These are phyloP conservation scores for Crepidotus variabilis DNA, from an alignment of 768 basidiomycete species.

Conservation along the genomic window DNA sequence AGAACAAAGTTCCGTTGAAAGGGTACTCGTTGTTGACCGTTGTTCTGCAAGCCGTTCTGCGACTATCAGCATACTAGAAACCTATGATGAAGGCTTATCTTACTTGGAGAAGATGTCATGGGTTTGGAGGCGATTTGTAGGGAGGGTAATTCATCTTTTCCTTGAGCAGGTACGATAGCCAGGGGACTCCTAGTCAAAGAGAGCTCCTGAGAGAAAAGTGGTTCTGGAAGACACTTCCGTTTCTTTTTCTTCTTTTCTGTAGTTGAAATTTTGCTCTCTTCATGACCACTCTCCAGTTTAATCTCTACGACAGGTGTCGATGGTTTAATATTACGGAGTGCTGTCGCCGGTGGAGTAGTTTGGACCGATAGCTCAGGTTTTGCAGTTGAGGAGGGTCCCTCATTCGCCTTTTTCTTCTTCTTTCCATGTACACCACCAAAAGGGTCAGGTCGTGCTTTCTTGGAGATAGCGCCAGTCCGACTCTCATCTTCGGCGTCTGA, in stretches of 20 bases:
- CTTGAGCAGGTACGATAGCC: neutral
- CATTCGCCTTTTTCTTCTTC: conserved; percentile 36
- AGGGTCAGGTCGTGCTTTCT: conserved; percentile 56
- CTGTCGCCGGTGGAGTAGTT: neutral
- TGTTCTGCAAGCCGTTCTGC: neutral
- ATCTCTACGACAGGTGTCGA: too few species aligned
- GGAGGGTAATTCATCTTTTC: neutral
- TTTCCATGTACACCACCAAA: conserved; percentile 46
- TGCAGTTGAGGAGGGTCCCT: conserved; percentile 1
- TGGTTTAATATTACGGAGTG: too few species aligned
- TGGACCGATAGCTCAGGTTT: conserved; percentile 1
- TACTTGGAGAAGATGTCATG: too few species aligned
- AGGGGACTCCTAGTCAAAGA: neutral
- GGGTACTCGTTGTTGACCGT: neutral
- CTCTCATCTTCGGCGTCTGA: conserved; percentile 52
- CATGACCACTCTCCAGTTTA: too few species aligned
- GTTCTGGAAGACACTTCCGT: neutral
- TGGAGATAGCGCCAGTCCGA: conserved; percentile 53
- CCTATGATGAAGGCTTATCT: too few species aligned
- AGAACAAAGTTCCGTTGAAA: neutral
- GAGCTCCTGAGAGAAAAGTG: conserved; percentile 4
- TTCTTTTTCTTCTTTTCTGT: neutral
- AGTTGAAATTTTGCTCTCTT: neutral
- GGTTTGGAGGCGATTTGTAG: too few species aligned
- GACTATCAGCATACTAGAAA: neutral